phyloP scores from a whole-genome alignment of 306 rosid species.

The Cyclanthera cordifolia region DNA sequence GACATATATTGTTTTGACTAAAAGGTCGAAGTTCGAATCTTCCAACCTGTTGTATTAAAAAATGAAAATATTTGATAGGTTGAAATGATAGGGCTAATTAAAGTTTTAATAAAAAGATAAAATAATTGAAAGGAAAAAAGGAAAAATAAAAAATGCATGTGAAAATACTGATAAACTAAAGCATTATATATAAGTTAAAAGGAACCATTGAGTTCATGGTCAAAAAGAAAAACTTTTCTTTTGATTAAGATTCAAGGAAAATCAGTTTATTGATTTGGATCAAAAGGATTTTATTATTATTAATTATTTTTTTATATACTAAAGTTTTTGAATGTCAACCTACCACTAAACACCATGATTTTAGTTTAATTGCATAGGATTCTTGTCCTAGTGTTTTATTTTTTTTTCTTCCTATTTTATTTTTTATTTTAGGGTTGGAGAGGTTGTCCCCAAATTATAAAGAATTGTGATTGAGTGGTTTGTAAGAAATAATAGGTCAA shows the following conservation, averaged over 20 bases:
- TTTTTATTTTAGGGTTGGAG: too few species aligned
- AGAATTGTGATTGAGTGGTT: too few species aligned
- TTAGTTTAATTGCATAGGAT: slow-evolving; percentile 9
- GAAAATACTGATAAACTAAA: background rate
- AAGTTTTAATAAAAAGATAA: background rate
- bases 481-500: too few species aligned
- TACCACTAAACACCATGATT: slow-evolving; percentile 9
- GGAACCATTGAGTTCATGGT: background rate
- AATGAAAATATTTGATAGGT: too few species aligned
- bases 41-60: too few species aligned
- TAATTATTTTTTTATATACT: too few species aligned
- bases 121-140: background rate
- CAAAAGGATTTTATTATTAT: slow-evolving; percentile 3
- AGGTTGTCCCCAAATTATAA: too few species aligned
- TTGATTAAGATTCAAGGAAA: slow-evolving; percentile 10
- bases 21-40: too few species aligned
- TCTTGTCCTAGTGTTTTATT: background rate
- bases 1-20: too few species aligned
- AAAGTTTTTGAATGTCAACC: slow-evolving; percentile 1
- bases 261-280: background rate
- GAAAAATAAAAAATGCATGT: background rate
- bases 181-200: background rate
- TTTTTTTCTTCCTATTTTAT: too few species aligned
- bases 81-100: background rate
- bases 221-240: background rate